phyloP scores from a whole-genome alignment of 805 yeast genomes.

The Sporopachydermia quercuum region DNA sequence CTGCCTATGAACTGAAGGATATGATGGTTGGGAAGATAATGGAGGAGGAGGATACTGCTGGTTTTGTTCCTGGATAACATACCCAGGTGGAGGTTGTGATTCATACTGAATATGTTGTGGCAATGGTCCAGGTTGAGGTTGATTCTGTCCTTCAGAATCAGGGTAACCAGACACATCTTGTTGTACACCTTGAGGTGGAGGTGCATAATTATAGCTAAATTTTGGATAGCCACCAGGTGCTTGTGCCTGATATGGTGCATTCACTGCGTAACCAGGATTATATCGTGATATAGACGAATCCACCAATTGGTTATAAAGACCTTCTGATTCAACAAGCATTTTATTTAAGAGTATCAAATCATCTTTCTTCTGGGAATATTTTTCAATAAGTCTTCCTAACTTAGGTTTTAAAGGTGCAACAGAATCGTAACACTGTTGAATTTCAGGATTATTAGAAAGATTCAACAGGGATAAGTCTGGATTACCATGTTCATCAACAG shows the following conservation, averaged over 20 bases:
- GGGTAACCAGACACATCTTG: no score
- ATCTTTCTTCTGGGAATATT: slow-evolving; percentile 61
- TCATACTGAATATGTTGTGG: slow-evolving; percentile 5
- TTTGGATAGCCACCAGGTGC: no score
- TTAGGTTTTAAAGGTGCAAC: slow-evolving; percentile 61
- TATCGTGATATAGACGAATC: slow-evolving; percentile 27
- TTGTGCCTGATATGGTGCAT: neutral
- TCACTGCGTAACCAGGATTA: slow-evolving; percentile 3
- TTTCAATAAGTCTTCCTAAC: slow-evolving; percentile 60
- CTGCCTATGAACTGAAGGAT: neutral
- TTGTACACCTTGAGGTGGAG: no score
- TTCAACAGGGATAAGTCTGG: slow-evolving; percentile 11
- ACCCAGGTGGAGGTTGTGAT: neutral
- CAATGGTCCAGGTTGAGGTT: no score
- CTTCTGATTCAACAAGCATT: slow-evolving; percentile 54
- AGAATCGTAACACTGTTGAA: slow-evolving; percentile 59
- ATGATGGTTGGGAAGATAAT: neutral
- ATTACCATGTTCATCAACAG: slow-evolving; percentile 13
- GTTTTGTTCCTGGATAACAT: no score
- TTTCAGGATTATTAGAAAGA: slow-evolving; percentile 41
- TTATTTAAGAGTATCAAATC: slow-evolving; percentile 61
- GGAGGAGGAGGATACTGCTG: neutral
- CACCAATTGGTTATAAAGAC: slow-evolving; percentile 52
- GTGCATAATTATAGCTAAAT: no score
- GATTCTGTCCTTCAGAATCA: no score